Percentiles rank a stretch among this genome's conserved stretches.
phyloP scores from a whole-genome alignment of 225 moss, liverwort and hornwort species.

The Polytrichum commune region DNA sequence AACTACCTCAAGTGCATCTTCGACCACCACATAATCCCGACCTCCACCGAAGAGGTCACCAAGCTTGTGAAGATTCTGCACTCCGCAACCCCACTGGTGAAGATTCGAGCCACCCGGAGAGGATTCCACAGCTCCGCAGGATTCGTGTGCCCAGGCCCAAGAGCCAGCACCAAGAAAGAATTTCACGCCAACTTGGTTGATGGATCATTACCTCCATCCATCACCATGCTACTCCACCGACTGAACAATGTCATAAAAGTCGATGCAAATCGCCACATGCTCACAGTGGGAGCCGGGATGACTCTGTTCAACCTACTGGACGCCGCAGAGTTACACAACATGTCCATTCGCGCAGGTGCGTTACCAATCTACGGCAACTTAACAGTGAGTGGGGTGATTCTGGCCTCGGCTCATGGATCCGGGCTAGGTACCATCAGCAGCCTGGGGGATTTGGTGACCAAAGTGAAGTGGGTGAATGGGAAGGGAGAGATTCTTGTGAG shows the following conservation, averaged over 20 bases:
- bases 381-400: conserved; percentile 40
- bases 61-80: conserved; percentile 14
- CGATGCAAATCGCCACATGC: conserved; percentile 16
- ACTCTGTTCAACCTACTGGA: conserved; percentile 31
- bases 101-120: conserved; percentile 35
- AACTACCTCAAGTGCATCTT: conserved; percentile 28
- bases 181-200: neutral
- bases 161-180: conserved; percentile 16
- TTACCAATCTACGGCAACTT: conserved; percentile 37
- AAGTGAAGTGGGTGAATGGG: conserved; percentile 45
- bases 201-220: neutral
- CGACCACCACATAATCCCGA: conserved; percentile 13
- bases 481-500: conserved; percentile 38
- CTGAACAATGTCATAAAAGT: conserved; percentile 35
- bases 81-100: conserved; percentile 18
- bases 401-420: conserved; percentile 35
- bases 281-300: conserved; percentile 52
- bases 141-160: conserved; percentile 34
- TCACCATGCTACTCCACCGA: conserved; percentile 37
- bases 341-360: conserved; percentile 40
- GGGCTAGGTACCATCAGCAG: conserved; percentile 26
- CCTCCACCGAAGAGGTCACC: conserved; percentile 19
- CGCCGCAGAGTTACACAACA: conserved; percentile 25
- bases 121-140: conserved; percentile 24
- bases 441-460: conserved; percentile 23